Evolutionary conservation across 352 stramenopile species (phyloP), one percentile per base, ranked within the genome.

Genomic region (Pythium monospermum): DNA sequence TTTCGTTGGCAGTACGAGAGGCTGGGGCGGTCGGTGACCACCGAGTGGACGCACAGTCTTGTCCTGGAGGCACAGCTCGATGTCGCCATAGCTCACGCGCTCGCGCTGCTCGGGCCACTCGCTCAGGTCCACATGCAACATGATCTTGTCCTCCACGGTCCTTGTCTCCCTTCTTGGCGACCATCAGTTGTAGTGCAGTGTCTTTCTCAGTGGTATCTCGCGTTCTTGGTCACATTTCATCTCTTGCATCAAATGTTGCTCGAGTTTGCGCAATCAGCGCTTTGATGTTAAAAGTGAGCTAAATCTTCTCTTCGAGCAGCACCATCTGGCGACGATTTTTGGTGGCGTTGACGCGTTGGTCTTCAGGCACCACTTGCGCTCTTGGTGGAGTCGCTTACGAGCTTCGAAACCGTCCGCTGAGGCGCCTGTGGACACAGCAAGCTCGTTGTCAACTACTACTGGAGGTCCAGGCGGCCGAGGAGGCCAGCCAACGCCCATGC

Each of bases 101-200:
- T 94, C 80, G 35, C 80, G 77, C 52, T 96, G 82, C 63, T 97
- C 90, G 0, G 88, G 87, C 85, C 85, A 97, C 65, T 97, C 87
- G 16, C 59, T 36, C 30, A 85, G 60, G 44, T 95, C 80, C 12
- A 96, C 61, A 18, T 61, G 47, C 10, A 85, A 53, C 6, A 36
- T 43, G 25, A 40, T 22, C 36, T 25, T n/a, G n/a, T n/a, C 58
- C 6, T 36, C 23, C 5, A 16, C 53, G 3, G 46, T 12, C 39
- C 41, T 36, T 0, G 39, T 15, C 6, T 57, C 44, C 11, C 44
- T 21, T 15, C n/a, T n/a, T n/a, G n/a, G n/a, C n/a, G n/a, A n/a
- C n/a, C 46, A 46, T 4, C 55, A 52, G 7, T 95, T 63, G 39
- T 66, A 57, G 2, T 53, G 18, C 26, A 75, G 64, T 6, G 96